phyloP scores from a whole-genome alignment of 2,329 filamentous ascomycete species.

The Colletotrichum costaricense region DNA sequence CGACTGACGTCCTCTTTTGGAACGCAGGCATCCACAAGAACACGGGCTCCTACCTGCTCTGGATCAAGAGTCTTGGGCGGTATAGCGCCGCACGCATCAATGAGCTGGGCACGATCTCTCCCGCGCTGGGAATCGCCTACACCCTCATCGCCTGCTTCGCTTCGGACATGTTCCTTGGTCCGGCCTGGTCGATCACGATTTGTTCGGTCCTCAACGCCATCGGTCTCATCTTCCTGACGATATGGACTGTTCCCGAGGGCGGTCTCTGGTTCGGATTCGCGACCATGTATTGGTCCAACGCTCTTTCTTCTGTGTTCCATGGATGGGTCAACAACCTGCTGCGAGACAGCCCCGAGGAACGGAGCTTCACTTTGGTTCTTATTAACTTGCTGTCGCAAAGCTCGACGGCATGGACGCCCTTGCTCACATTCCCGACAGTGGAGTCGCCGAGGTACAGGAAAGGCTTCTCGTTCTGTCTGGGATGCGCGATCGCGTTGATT shows the following conservation, averaged over 20 bases:
- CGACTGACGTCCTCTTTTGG: constrained; percentile 56
- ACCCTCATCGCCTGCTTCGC: constrained; percentile 6
- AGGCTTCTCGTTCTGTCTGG: constrained; percentile 53
- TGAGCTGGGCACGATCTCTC: constrained; percentile 50
- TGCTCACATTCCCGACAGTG: constrained; percentile 60
- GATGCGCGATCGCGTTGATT: constrained; percentile 18
- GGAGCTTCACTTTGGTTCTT: constrained; percentile 15
- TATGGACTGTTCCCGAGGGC: constrained; percentile 67
- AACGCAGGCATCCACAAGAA: constrained; percentile 56
- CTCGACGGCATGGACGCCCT: constrained; percentile 65
- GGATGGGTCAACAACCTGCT: constrained; percentile 23
- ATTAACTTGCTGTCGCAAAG: constrained; percentile 58
- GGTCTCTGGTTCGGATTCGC: constrained; percentile 64
- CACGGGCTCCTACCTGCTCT: constrained; percentile 49
- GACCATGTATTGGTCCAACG: constrained; percentile 42
- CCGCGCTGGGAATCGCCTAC: constrained; percentile 6
- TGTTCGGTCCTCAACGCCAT: constrained; percentile 12
- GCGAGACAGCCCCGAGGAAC: constrained; percentile 15
- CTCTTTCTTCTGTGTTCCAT: constrained; percentile 13
- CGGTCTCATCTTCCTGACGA: constrained; percentile 52
- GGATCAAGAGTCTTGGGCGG: constrained; percentile 53
- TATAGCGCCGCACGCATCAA: constrained; percentile 60
- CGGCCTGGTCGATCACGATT: constrained; percentile 46
- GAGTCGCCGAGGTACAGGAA: constrained; percentile 56
- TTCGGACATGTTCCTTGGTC: constrained; percentile 12